Conservation (phyloP, 1,139 yeast species). For the Blastobotrys capitulatus region DNA sequence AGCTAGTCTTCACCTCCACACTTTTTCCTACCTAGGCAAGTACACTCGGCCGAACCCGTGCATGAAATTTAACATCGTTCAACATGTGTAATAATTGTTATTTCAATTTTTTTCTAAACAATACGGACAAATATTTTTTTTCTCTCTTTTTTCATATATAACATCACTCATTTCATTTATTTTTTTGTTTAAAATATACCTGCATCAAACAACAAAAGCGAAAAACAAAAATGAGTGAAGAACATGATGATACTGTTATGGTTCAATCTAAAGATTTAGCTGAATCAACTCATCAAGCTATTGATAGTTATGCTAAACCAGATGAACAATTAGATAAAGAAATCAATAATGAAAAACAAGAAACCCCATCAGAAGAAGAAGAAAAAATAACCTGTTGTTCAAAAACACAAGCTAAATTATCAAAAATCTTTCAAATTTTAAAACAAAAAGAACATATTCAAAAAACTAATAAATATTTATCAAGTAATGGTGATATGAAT, state of each 20-base stretch:
- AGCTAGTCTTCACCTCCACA: no score
- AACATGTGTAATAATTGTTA: no score
- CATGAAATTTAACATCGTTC: background rate
- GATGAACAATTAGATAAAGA: background rate
- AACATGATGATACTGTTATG: background rate
- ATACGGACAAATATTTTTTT: no score
- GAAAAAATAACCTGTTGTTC: background rate
- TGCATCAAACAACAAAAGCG: background rate
- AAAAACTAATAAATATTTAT: constrained; percentile 10
- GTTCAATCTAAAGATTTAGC: background rate
- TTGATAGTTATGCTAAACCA: background rate
- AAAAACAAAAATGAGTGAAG: background rate
- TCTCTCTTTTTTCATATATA: no score
- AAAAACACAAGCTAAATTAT: background rate
- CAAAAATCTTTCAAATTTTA: constrained; percentile 3
- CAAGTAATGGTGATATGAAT: constrained; percentile 15
- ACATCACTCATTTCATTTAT: no score
- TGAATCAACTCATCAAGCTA: background rate
- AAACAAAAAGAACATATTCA: constrained; percentile 8
- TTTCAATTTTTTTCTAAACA: no score
- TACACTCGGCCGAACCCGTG: background rate
- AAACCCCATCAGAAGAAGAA: no score
- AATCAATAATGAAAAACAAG: no score
- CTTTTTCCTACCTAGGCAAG: background rate
- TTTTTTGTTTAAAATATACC: no score